phyloP scores from a whole-genome alignment of 805 yeast species.

The Alloascoidea hylecoeti region DNA sequence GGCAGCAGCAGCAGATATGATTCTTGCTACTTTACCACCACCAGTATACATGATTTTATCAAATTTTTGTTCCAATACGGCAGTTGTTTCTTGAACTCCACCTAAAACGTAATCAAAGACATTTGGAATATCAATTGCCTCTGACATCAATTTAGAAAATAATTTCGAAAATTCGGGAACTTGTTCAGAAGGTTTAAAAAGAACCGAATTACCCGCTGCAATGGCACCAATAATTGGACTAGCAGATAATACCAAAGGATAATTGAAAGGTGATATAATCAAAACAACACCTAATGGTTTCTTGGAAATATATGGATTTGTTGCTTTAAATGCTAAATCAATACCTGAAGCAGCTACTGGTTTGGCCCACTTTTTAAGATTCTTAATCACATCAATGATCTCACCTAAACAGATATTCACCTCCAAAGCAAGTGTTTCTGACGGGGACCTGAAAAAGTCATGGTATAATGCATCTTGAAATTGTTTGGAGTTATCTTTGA shows the following conservation, averaged over 20 bases:
- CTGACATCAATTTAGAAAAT: conserved; percentile 39
- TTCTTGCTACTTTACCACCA: conserved; percentile 56
- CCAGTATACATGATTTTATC: conserved; percentile 88
- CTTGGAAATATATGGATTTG: conserved; percentile 14
- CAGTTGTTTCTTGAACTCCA: conserved; percentile 46
- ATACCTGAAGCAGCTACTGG: conserved; percentile 21
- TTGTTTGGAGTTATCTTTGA: conserved; percentile 41
- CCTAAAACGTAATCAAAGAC: conserved; percentile 59
- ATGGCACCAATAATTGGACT: conserved; percentile 67
- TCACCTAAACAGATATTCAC: conserved; percentile 35
- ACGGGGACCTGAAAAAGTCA: conserved; percentile 54
- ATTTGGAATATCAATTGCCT: conserved; percentile 41
- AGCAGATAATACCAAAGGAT: conserved; percentile 52
- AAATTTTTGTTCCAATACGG: conserved; percentile 44
- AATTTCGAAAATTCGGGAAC: conserved; percentile 46
- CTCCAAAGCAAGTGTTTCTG: conserved; percentile 55
- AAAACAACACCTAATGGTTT: conserved; percentile 49
- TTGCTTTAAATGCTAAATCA: conserved; percentile 3
- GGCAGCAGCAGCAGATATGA: conserved; percentile 74
- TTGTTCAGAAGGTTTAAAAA: conserved; percentile 63
- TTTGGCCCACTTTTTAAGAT: conserved; percentile 46
- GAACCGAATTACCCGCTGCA: conserved; percentile 75
- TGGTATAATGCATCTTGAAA: conserved; percentile 40
- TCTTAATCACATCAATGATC: conserved; percentile 40
- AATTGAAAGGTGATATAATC: conserved; percentile 70